A percentile compares a stretch with the other conserved stretches of the same genome.
These are phyloP conservation scores for Ilyonectria mors-panacis DNA, from an alignment of 2,329 filamentous ascomycete genomes.

Conservation along the genomic window DNA sequence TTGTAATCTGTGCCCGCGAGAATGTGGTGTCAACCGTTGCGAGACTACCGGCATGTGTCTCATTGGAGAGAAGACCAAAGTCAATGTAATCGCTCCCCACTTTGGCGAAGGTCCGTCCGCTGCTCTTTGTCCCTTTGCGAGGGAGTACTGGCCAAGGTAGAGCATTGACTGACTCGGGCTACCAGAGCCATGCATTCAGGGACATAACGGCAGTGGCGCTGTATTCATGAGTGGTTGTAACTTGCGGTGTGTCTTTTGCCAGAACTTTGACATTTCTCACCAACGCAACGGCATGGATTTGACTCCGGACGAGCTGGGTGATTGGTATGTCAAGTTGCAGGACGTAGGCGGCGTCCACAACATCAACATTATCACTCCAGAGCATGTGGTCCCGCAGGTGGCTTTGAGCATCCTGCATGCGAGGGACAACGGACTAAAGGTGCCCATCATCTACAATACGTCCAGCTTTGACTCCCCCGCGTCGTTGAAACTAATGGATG, in stretches of 20 bases:
- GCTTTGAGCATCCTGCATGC: slow-evolving; percentile 83
- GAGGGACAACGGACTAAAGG: slow-evolving; percentile 75
- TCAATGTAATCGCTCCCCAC: slow-evolving; percentile 88
- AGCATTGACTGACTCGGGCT: slow-evolving; percentile 6
- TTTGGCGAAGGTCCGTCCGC: slow-evolving; percentile 77
- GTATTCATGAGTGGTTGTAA: slow-evolving; percentile 88
- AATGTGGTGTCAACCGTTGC: slow-evolving; percentile 86
- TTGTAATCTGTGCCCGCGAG: slow-evolving; percentile 85
- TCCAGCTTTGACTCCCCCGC: slow-evolving; percentile 84
- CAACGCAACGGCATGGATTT: slow-evolving; percentile 86
- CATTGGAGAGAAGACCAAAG: slow-evolving; percentile 82
- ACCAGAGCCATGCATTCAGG: slow-evolving; percentile 85
- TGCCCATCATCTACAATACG: slow-evolving; percentile 89
- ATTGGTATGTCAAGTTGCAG: slow-evolving; percentile 89
- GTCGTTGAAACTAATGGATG: slow-evolving; percentile 81
- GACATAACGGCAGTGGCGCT: slow-evolving; percentile 83
- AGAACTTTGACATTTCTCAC: slow-evolving; percentile 89
- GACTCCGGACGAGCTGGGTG: slow-evolving; percentile 82
- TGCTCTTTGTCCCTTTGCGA: slow-evolving; percentile 32
- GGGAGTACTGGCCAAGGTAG: slow-evolving; percentile 1
- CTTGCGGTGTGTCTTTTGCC: slow-evolving; percentile 82
- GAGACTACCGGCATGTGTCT: slow-evolving; percentile 84
- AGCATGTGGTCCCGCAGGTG: slow-evolving; percentile 89
- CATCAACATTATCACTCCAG: slow-evolving; percentile 89
- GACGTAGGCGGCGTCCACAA: slow-evolving; percentile 87